A percentile compares a stretch with the other conserved stretches of the same genome.
These are phyloP conservation scores for Scheffersomyces lignosus DNA, from an alignment of 805 yeast species.

Conservation along the genomic window DNA sequence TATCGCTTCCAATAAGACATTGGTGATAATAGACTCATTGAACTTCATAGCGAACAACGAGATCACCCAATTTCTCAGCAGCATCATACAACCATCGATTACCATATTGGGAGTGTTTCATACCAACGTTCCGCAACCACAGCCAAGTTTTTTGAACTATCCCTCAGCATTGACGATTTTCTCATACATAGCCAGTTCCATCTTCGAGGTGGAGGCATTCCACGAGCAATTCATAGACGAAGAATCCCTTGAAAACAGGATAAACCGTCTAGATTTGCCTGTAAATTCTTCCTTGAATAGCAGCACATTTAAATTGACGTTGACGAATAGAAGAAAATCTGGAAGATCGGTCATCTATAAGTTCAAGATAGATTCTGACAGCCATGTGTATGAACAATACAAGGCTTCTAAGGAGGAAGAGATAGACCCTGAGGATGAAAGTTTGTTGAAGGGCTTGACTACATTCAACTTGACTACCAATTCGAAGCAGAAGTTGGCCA, in stretches of 20 bases:
- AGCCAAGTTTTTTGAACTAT: slow-evolving; percentile 38
- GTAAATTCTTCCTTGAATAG: slow-evolving; percentile 46
- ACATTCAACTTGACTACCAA: slow-evolving; percentile 84
- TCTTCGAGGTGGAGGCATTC: slow-evolving; percentile 60
- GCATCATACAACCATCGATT: slow-evolving; percentile 36
- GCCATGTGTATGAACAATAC: slow-evolving; percentile 42
- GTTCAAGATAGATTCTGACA: slow-evolving; percentile 50
- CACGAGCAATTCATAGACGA: slow-evolving; percentile 35
- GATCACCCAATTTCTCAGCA: slow-evolving; percentile 51
- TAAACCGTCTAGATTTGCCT: slow-evolving; percentile 48
- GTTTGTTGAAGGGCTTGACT: slow-evolving; percentile 68
- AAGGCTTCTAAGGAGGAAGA: slow-evolving; percentile 19
- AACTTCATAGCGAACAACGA: slow-evolving; percentile 52
- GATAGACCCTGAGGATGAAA: slow-evolving; percentile 45
- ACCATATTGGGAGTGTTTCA: slow-evolving; percentile 40
- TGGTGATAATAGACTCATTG: slow-evolving; percentile 66
- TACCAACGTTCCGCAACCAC: slow-evolving; percentile 39
- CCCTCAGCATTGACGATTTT: slow-evolving; percentile 57
- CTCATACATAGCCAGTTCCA: slow-evolving; percentile 71
- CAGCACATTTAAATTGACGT: slow-evolving; percentile 42
- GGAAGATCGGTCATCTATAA: slow-evolving; percentile 70
- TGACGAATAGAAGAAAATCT: slow-evolving; percentile 76
- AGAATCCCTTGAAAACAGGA: slow-evolving; percentile 44
- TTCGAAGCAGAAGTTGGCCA: slow-evolving; percentile 70
- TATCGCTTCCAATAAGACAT: slow-evolving; percentile 25